Evolutionary conservation across 148 eudicot species (phyloP), one percentile per base, ranked within the genome.

Genomic region (Rheum nobile): DNA sequence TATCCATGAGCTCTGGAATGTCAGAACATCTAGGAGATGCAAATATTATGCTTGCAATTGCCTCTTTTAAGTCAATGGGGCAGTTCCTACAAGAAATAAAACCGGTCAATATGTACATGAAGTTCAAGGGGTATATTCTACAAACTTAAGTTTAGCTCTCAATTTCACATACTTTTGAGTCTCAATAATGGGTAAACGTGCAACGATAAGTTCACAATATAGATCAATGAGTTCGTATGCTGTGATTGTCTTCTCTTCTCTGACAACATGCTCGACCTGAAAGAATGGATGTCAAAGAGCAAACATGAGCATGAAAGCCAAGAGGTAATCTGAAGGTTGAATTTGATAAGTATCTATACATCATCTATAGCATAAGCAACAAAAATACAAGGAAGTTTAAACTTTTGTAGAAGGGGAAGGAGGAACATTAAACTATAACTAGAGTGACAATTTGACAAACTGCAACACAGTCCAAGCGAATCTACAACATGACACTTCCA

Each of bases 11-110:
- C 86, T 95, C 99, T 52, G 90, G 85, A 77, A 95, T 86, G 71
- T 95, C 99, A 50, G 89, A 86, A 85, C 99, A 95, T 80, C 99
- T 91, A 71, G 97, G 99, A 72, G 97, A 80, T 68, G 97, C 99
- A 88, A 91, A 95, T 76, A 91, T 81, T 73, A 95, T 72, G 75
- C 97, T 88, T 37, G 97, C 54, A 82, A 95, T 73, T 77, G 97
- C 97, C 87, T 95, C 99, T 79, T 95, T 91, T 82, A 95, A 73
- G 82, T 95, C 99, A 83, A 87, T 83, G 38, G 99, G 99, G 54
- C 99, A 95, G 71, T 75, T 83, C 81, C 99, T 95, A 75, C 63
- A 77, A 65, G 8, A 65, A 16, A 65, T 14, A 31, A 65, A 65
- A 65, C 8, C 17, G 9, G 70, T 5, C 38, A 32, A 12, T 65